Evolutionary conservation across 345 rosid genomes (phyloP).

Genomic region (Laguncularia racemosa): DNA sequence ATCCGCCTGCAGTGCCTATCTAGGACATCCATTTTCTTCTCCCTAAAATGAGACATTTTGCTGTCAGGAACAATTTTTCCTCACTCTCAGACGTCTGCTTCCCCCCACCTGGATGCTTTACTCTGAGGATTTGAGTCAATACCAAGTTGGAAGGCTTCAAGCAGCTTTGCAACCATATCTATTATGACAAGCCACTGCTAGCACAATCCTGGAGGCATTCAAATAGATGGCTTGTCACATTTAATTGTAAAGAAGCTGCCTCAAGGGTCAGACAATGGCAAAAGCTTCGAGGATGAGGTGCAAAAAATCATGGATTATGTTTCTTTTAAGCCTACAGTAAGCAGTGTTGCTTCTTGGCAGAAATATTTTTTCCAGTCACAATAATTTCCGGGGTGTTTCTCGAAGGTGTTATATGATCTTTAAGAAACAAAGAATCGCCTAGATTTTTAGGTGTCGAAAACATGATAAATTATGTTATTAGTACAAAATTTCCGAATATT

Average conservation of each 20-base stretch:
- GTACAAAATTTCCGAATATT: too few relatives aligned
- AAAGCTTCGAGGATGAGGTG: too few relatives aligned
- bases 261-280: too few relatives aligned
- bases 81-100: conserved; percentile 36
- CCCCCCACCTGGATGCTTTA: conserved; percentile 38
- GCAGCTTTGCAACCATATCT: conserved; percentile 7
- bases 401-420: too few relatives aligned
- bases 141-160: conserved; percentile 20
- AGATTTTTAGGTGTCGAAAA: too few relatives aligned
- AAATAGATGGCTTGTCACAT: background rate
- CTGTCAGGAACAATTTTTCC: conserved; percentile 36
- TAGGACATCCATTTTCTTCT: conserved; percentile 10
- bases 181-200: background rate
- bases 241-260: background rate
- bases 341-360: too few relatives aligned
- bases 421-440: too few relatives aligned
- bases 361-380: too few relatives aligned
- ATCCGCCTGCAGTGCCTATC: conserved; percentile 11
- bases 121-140: conserved; percentile 14
- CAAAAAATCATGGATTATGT: too few relatives aligned
- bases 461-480: too few relatives aligned
- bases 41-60: background rate
- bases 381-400: too few relatives aligned
- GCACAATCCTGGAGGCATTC: background rate
- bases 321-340: too few relatives aligned